These are phyloP conservation scores for Elaphomyces granulatus DNA, from an alignment of 495 filamentous ascomycete species.

Conservation along the genomic window DNA sequence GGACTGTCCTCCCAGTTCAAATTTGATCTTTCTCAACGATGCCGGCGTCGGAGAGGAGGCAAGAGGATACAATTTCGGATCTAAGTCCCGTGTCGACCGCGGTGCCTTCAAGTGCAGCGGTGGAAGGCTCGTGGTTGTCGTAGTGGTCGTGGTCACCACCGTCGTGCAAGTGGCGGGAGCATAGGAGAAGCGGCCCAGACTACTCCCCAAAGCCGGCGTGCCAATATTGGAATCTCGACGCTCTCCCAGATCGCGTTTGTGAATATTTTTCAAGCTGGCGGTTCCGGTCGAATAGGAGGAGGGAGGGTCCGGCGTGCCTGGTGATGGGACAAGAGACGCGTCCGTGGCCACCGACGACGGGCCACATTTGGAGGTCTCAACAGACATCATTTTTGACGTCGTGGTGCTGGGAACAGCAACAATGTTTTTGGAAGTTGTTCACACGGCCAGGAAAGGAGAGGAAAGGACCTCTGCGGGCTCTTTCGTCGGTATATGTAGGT, in stretches of 20 bases:
- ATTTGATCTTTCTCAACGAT: conserved; percentile 55
- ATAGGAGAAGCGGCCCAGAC: conserved; percentile 52
- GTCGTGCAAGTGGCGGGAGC: conserved; percentile 61
- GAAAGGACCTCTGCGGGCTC: too few relatives aligned
- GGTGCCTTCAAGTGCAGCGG: conserved; percentile 67
- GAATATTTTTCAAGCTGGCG: conserved; percentile 6
- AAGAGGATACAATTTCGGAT: conserved; percentile 80
- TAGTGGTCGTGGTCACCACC: conserved; percentile 85
- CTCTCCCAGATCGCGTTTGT: conserved; percentile 22
- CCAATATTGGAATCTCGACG: conserved; percentile 9
- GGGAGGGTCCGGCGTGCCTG: background rate
- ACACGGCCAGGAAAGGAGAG: too few relatives aligned
- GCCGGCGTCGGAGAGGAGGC: conserved; percentile 67
- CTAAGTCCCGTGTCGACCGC: conserved; percentile 55
- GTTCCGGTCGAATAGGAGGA: background rate
- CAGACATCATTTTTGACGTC: too few relatives aligned
- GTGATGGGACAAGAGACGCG: background rate
- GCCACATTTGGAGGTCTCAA: background rate
- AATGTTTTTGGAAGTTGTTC: too few relatives aligned
- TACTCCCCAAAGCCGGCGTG: conserved; percentile 15
- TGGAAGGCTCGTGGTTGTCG: conserved; percentile 78
- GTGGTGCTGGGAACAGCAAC: too few relatives aligned
- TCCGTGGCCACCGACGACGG: background rate
- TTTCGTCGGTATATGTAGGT: too few relatives aligned
- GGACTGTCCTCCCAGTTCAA: conserved; percentile 50